Percentiles rank a stretch among this genome's conserved stretches.
Evolutionary conservation across 768 basidiomycete species (phyloP).

Genomic region (Lentinula boryana): DNA sequence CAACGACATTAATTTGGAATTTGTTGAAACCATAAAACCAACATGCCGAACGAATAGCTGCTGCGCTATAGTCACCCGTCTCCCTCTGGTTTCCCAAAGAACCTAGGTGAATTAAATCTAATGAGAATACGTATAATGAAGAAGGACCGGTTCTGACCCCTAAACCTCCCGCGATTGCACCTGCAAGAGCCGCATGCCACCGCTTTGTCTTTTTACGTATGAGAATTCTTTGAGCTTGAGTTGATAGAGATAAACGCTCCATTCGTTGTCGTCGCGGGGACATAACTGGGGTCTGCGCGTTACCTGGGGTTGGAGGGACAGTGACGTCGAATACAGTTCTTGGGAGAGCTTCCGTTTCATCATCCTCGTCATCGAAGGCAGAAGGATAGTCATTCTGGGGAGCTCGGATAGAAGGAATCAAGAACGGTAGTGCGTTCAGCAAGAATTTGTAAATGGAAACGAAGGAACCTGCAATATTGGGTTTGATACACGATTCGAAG

Average conservation of each 20-base stretch:
- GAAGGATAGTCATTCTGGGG: slow-evolving; percentile 14
- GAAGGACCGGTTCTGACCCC: slow-evolving; percentile 25
- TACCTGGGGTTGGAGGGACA: slow-evolving; percentile 4
- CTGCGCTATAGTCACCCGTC: slow-evolving; percentile 69
- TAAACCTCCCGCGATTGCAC: slow-evolving; percentile 64
- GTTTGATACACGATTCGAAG: neutral
- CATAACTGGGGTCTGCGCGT: slow-evolving; percentile 4
- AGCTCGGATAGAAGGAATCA: slow-evolving; percentile 47
- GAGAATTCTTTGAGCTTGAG: slow-evolving; percentile 57
- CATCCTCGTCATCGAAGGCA: slow-evolving; percentile 22
- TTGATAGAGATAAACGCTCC: slow-evolving; percentile 55
- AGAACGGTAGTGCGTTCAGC: slow-evolving; percentile 70
- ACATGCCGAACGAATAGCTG: slow-evolving; percentile 84
- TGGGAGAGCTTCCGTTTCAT: slow-evolving; percentile 15
- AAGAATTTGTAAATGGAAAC: slow-evolving; percentile 74
- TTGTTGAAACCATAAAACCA: neutral
- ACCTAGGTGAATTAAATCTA: slow-evolving; percentile 20
- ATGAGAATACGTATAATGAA: neutral
- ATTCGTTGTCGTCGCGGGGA: slow-evolving; percentile 18
- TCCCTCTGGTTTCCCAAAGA: slow-evolving; percentile 65
- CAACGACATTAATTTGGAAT: neutral
- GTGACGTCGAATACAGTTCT: slow-evolving; percentile 1
- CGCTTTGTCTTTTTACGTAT: slow-evolving; percentile 59
- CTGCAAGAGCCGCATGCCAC: slow-evolving; percentile 81
- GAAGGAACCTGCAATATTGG: slow-evolving; percentile 50